Evolutionary conservation across 2,329 filamentous ascomycete genomes (phyloP).

Genomic region (Colletotrichum incanum): DNA sequence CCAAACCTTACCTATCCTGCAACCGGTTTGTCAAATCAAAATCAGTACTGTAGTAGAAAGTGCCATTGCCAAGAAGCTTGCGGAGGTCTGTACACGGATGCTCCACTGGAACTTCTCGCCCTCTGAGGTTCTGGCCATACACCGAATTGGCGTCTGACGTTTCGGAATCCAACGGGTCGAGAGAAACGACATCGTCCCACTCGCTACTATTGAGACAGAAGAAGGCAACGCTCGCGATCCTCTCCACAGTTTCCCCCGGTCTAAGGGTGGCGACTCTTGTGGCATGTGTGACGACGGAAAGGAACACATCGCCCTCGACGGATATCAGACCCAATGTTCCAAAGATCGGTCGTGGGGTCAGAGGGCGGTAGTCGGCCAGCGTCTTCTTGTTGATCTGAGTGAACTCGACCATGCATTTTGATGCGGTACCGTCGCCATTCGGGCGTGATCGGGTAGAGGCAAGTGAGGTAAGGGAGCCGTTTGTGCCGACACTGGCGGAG

Average conservation of each 20-base stretch:
- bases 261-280: slow-evolving; percentile 85
- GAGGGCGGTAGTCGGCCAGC: slow-evolving; percentile 81
- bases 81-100: slow-evolving; percentile 93
- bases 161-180: slow-evolving; percentile 68
- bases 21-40: slow-evolving; percentile 96
- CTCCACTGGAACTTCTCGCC: slow-evolving; percentile 80
- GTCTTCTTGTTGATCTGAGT: slow-evolving; percentile 74
- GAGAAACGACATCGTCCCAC: slow-evolving; percentile 82
- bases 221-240: slow-evolving; percentile 90
- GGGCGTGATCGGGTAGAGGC: slow-evolving; percentile 62
- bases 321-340: slow-evolving; percentile 92
- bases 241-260: slow-evolving; percentile 90
- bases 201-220: slow-evolving; percentile 90
- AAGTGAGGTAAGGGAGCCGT: slow-evolving; percentile 72
- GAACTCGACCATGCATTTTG: slow-evolving; percentile 92
- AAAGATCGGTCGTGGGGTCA: slow-evolving; percentile 82
- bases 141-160: slow-evolving; percentile 62
- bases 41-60: slow-evolving; percentile 98
- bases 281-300: slow-evolving; percentile 89
- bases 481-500: slow-evolving; percentile 73
- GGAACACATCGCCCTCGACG: slow-evolving; percentile 86
- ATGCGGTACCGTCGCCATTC: slow-evolving; percentile 60
- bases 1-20: slow-evolving; percentile 79
- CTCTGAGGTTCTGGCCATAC: slow-evolving; percentile 70
- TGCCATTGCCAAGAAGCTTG: slow-evolving; percentile 92